These are phyloP conservation scores for Ophiorrhiza pumila DNA, from an alignment of 257 asterid genomes.

Conservation along the genomic window DNA sequence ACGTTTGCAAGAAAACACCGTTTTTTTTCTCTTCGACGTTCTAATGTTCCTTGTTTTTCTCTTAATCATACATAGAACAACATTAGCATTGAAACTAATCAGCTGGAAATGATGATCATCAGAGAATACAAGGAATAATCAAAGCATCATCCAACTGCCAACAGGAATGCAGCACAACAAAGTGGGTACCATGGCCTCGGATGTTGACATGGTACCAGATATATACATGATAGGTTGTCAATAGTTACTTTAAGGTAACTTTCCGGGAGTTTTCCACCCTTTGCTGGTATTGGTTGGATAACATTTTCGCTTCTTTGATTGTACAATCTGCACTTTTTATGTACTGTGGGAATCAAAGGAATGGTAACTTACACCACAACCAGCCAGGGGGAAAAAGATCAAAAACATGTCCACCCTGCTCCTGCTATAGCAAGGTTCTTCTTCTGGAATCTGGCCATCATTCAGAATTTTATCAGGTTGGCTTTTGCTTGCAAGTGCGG, in stretches of 20 bases:
- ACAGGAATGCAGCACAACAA: neutral
- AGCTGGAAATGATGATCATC: slow-evolving; percentile 5
- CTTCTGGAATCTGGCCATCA: slow-evolving; percentile 2
- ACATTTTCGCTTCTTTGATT: slow-evolving; percentile 9
- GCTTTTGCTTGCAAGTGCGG: slow-evolving; percentile 10
- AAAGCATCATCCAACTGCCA: neutral
- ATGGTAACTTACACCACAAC: slow-evolving; percentile 3
- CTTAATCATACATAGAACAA: neutral
- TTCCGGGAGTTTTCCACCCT: neutral
- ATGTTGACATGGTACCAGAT: neutral
- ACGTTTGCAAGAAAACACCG: neutral
- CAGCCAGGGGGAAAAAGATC: slow-evolving; percentile 11
- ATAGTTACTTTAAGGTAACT: neutral
- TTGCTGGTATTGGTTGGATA: neutral
- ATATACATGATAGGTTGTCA: neutral
- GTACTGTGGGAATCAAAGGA: slow-evolving; percentile 9
- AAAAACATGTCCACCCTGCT: slow-evolving; percentile 4
- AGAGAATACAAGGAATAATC: neutral
- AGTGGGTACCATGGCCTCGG: neutral
- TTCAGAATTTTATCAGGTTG: neutral
- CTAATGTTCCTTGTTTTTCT: neutral
- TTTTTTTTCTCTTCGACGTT: neutral
- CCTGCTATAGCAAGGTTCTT: slow-evolving; percentile 1
- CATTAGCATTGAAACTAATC: neutral
- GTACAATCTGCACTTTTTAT: neutral